These are phyloP conservation scores for Alopecurus myosuroides DNA, from an alignment of 176 grass and related monocot genomes.

Conservation along the genomic window DNA sequence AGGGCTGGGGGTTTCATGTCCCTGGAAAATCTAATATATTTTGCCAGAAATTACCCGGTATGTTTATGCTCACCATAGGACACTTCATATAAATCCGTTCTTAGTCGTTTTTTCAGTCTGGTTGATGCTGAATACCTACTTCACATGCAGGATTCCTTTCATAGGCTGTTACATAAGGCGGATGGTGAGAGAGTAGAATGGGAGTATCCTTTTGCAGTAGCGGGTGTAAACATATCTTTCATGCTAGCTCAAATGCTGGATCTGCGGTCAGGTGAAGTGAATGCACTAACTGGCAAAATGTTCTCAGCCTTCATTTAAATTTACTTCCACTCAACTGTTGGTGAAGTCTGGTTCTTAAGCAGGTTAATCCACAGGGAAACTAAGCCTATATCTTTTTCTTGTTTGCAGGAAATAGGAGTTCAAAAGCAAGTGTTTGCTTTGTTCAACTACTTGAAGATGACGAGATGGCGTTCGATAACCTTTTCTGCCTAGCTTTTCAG, in stretches of 20 bases:
- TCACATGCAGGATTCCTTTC: slow-evolving; percentile 63
- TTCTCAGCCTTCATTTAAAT: not conserved
- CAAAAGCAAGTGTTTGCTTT: slow-evolving; percentile 60
- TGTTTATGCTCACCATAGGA: slow-evolving; percentile 13
- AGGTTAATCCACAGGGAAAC: not conserved
- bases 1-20: slow-evolving; percentile 69
- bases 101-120: not conserved
- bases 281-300: not conserved
- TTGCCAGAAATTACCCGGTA: slow-evolving; percentile 69
- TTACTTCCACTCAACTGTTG: not conserved
- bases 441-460: slow-evolving; percentile 61
- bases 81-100: not conserved
- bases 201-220: slow-evolving; percentile 77
- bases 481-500: slow-evolving; percentile 76
- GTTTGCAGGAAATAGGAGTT: slow-evolving; percentile 43
- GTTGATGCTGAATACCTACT: slow-evolving; percentile 25
- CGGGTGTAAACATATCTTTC: slow-evolving; percentile 70
- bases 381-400: not conserved
- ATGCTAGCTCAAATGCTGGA: slow-evolving; percentile 65
- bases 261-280: slow-evolving; percentile 52
- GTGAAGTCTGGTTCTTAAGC: not conserved
- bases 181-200: slow-evolving; percentile 63
- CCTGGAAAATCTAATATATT: slow-evolving; percentile 74
- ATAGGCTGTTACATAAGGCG: slow-evolving; percentile 55
- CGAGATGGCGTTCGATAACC: slow-evolving; percentile 69